Base-by-base conservation (phyloP, 805 yeast genomes). In the Metschnikowia similis region DNA sequence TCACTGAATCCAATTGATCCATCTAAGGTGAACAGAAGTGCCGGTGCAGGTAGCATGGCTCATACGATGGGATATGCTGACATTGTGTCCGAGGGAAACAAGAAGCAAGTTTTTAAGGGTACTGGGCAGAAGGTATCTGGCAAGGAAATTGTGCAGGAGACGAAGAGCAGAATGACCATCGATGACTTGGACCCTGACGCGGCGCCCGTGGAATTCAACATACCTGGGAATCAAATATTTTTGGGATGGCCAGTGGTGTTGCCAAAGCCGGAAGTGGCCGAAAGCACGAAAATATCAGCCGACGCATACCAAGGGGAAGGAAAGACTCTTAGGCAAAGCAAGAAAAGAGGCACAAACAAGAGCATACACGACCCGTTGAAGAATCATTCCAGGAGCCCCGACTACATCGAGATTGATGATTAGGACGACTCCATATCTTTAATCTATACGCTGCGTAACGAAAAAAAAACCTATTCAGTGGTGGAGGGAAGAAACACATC, bases 221-320 rank as follows among this genome's bases (percentile, higher is more conserved):
- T 94, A 38, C 95, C 96, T 0, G 85, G 79, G 36, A 96, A 96
- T 26, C 92, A 89, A 66, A 73, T 94, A 11, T 94, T 94, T 63
- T 91, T 94, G 65, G 99, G 99, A 0, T 94, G 84, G 64, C 97
- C 98, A 0, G 80, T 86, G 5, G 73, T 75, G 16, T 78, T 71
- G 45, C 76, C 77, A 2, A 61, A 65, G 1, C 68, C 66, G 3
- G 70, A 68, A 43, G 60, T 48, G 14, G 48, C 56, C 3, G 68
- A 66, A 27, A 66, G 61, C 5, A 61, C 65, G n/a, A 56, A 58
- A 0, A 58, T 58, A 14, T 41, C 48, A 13, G 38, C 54, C 31
- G 50, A 57, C 10, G 61, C 63, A 48, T 89, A 80, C 62, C 54
- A 54, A 1, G 96, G 96, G 0, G 74, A 76, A 50, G 97, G 97